Conservation (phyloP, 352 stramenopile species). For the Thalassiosira ordinaria region DNA sequence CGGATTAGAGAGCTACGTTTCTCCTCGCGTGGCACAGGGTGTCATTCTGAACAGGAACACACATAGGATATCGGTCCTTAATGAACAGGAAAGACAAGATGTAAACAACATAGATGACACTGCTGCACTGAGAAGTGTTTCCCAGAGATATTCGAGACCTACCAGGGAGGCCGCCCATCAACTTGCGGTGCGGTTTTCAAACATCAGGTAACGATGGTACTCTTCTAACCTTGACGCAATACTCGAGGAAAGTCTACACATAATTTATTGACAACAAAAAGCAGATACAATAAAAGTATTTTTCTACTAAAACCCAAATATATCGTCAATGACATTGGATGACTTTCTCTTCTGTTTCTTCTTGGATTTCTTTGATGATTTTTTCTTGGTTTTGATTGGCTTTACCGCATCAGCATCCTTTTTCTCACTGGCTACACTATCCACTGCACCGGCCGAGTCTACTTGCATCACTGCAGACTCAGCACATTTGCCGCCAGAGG, state of each 20-base stretch:
- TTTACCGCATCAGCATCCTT: neutral
- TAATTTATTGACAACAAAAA: no score
- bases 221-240: no score
- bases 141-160: neutral
- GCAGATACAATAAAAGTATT: no score
- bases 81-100: neutral
- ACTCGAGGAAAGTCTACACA: no score
- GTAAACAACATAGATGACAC: neutral
- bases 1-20: neutral
- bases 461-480: no score
- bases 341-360: conserved; percentile 27
- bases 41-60: neutral
- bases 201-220: no score
- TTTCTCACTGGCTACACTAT: no score
- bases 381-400: conserved; percentile 1
- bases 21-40: neutral
- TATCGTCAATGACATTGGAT: conserved; percentile 47
- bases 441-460: no score
- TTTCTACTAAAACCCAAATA: conserved; percentile 20
- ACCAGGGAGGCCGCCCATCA: neutral
- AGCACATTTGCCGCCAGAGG: no score
- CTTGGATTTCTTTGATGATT: conserved; percentile 37
- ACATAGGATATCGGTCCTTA: neutral
- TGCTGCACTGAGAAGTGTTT: neutral
- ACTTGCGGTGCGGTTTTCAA: neutral